Evolutionary conservation across 169 alveolate genomes (phyloP).

Genomic region (Cryptosporidium tyzzeri): DNA sequence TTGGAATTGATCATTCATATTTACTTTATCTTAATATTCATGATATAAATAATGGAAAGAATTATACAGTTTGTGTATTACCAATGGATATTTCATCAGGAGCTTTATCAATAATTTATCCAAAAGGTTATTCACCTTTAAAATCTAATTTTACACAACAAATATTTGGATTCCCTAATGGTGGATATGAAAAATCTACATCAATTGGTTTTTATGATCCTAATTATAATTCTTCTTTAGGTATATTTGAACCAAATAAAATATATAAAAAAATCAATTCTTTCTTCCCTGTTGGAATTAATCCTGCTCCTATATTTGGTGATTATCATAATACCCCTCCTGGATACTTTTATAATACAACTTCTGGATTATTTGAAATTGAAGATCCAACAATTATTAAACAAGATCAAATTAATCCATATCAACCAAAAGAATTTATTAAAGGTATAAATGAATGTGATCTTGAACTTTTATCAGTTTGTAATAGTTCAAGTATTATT

Average conservation of each 20-base stretch:
- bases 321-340: conserved; percentile 13
- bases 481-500: not conserved
- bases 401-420: not conserved
- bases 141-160: not conserved
- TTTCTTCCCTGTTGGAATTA: conserved; percentile 25
- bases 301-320: conserved; percentile 12
- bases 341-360: conserved; percentile 2
- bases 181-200: not conserved
- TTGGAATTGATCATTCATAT: conserved; percentile 10
- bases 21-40: conserved; percentile 7
- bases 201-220: not conserved
- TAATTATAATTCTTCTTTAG: conserved; percentile 1
- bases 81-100: conserved; percentile 35
- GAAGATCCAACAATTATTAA: not conserved
- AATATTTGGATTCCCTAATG: conserved; percentile 22
- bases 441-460: not conserved
- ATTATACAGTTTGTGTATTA: conserved; percentile 12
- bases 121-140: not conserved
- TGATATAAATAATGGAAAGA: not conserved
- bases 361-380: not conserved
- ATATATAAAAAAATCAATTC: not conserved
- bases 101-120: not conserved
- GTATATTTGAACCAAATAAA: conserved; percentile 7
- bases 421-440: conserved; percentile 9
- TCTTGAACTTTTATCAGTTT: conserved; percentile 22